phyloP scores from a whole-genome alignment of 2,329 filamentous ascomycete species.

The Fusarium oxysporum region DNA sequence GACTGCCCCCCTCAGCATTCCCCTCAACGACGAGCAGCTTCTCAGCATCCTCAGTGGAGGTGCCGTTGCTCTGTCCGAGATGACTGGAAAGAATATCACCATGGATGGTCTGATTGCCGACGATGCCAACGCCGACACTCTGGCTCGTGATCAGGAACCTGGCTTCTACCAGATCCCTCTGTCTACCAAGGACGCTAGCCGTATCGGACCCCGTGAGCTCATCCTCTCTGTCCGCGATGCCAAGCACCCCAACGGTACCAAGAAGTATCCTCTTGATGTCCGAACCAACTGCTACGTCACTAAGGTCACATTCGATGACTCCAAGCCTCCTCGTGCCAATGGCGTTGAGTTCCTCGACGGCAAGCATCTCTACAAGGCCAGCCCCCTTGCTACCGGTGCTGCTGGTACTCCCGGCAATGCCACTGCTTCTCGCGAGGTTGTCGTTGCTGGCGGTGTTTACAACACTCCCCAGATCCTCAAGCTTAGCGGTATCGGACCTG shows the following conservation, averaged over 20 bases:
- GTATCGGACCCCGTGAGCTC: constrained; percentile 67
- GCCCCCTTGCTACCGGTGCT: constrained; percentile 19
- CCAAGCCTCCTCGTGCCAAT: constrained; percentile 45
- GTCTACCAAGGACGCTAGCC: constrained; percentile 61
- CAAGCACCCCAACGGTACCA: constrained; percentile 29
- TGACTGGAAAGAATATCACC: constrained; percentile 25
- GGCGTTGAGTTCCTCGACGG: constrained; percentile 51
- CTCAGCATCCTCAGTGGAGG: constrained; percentile 29
- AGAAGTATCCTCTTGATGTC: constrained; percentile 37
- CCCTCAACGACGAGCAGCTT: constrained; percentile 29
- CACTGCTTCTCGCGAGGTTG: constrained; percentile 57
- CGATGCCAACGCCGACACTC: constrained; percentile 36
- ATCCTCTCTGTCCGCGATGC: constrained; percentile 52
- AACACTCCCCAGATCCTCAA: constrained; percentile 65
- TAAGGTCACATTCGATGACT: constrained; percentile 52
- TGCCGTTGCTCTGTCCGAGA: constrained; percentile 17
- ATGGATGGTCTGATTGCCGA: constrained; percentile 31
- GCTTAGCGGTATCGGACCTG: constrained; percentile 62
- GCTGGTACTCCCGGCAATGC: constrained; percentile 33
- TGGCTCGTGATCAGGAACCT: constrained; percentile 21
- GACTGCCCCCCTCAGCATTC: constrained; percentile 33
- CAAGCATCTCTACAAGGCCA: constrained; percentile 38
- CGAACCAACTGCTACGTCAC: constrained; percentile 48
- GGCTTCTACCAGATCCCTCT: constrained; percentile 69
- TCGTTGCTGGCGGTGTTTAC: constrained; percentile 61